Evolutionary conservation across 495 filamentous ascomycete genomes (phyloP).

Genomic region (Talaromyces stipitatus): DNA sequence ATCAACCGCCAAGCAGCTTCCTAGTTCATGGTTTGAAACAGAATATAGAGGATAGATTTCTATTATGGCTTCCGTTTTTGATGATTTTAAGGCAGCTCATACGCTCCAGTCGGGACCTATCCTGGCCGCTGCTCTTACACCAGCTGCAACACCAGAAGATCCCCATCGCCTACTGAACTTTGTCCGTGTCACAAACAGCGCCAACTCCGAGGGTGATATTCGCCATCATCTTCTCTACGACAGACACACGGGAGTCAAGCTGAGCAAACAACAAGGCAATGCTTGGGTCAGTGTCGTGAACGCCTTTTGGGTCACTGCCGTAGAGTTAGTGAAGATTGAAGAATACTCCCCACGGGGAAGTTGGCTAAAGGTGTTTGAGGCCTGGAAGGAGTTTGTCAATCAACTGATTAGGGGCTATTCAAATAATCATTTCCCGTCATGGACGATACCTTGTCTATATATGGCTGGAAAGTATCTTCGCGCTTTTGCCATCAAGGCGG

Average conservation of each 20-base stretch:
- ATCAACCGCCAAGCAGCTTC: background rate
- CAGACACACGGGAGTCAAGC: conserved; percentile 29
- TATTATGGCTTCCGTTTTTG: conserved; percentile 57
- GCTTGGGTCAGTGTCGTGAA: conserved; percentile 80
- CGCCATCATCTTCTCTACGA: conserved; percentile 54
- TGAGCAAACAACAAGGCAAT: conserved; percentile 56
- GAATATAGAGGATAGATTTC: background rate
- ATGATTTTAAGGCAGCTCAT: conserved; percentile 55
- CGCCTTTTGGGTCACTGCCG: conserved; percentile 73
- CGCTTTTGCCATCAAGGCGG: conserved; percentile 81
- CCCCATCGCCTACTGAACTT: conserved; percentile 53
- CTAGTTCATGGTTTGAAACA: background rate
- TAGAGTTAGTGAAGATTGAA: conserved; percentile 55
- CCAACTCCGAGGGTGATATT: conserved; percentile 54
- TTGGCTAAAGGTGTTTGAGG: conserved; percentile 69
- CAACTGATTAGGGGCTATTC: conserved; percentile 67
- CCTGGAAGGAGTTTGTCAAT: conserved; percentile 75
- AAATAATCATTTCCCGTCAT: conserved; percentile 61
- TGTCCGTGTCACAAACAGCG: conserved; percentile 49
- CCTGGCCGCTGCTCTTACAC: conserved; percentile 63
- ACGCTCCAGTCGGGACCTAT: conserved; percentile 48
- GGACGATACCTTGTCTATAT: conserved; percentile 87
- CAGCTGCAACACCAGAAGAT: conserved; percentile 48
- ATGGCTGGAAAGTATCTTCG: conserved; percentile 74
- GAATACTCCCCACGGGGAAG: conserved; percentile 39